phyloP scores from a whole-genome alignment of 495 filamentous ascomycete species.

The Talaromyces borbonicus region DNA sequence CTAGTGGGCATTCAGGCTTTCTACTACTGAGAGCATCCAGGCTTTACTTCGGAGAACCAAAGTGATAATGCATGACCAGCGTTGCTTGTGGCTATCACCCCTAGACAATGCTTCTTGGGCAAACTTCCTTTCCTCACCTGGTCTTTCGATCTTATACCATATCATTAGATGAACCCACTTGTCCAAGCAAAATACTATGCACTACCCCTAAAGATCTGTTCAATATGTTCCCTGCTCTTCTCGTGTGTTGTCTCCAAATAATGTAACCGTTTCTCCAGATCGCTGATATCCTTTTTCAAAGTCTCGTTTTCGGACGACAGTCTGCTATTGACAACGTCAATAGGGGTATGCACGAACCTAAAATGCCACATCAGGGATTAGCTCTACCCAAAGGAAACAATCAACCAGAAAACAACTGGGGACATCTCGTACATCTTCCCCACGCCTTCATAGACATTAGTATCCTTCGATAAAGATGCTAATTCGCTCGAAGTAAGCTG shows the following conservation, averaged over 20 bases:
- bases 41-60: too few relatives aligned
- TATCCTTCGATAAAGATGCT: conserved; percentile 62
- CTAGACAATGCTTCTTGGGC: too few relatives aligned
- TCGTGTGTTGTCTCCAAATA: conserved; percentile 92
- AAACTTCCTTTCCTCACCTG: background rate
- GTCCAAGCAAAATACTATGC: too few relatives aligned
- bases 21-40: too few relatives aligned
- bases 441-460: conserved; percentile 85
- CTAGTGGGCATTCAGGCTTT: too few relatives aligned
- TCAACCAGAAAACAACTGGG: background rate
- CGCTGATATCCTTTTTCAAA: conserved; percentile 64
- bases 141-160: background rate
- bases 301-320: conserved; percentile 66
- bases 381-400: conserved; percentile 5
- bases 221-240: conserved; percentile 82
- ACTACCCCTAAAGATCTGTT: conserved; percentile 60
- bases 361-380: too few relatives aligned
- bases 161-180: background rate
- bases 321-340: conserved; percentile 60
- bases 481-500: conserved; percentile 83
- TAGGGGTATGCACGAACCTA: conserved; percentile 84
- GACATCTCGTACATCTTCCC: conserved; percentile 75
- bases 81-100: too few relatives aligned
- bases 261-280: conserved; percentile 78
- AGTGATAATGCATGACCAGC: too few relatives aligned